phyloP scores from a whole-genome alignment of 352 stramenopile species.

The Phytophthora pisi region DNA sequence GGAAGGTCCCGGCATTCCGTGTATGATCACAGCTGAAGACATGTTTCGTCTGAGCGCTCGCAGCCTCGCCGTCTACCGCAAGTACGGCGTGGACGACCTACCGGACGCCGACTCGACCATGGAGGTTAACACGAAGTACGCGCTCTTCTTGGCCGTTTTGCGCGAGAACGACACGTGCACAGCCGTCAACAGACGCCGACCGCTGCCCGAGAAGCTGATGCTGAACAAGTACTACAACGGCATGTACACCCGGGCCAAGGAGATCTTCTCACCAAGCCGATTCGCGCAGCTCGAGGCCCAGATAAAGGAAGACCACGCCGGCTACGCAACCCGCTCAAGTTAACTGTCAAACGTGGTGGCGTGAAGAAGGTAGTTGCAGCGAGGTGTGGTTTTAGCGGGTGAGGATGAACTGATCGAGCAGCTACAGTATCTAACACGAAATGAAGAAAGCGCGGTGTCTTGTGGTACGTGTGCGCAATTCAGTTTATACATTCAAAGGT shows the following conservation, averaged over 20 bases:
- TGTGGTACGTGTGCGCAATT: constrained; percentile 8
- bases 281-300: constrained; percentile 25
- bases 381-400: not conserved
- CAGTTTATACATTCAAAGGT: constrained; percentile 1
- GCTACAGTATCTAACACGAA: not conserved
- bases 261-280: constrained; percentile 20
- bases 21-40: constrained; percentile 1
- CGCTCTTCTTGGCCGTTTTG: constrained; percentile 25
- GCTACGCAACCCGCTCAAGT: not conserved
- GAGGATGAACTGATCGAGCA: not conserved
- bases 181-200: constrained; percentile 9
- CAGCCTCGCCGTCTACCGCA: constrained; percentile 12
- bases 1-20: constrained; percentile 1
- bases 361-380: too few species aligned
- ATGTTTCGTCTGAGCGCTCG: constrained; percentile 9
- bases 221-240: constrained; percentile 40
- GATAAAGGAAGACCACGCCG: constrained; percentile 8
- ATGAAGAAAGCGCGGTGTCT: not conserved
- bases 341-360: too few species aligned
- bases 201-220: constrained; percentile 33
- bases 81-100: constrained; percentile 15
- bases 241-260: constrained; percentile 23
- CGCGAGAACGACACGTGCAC: constrained; percentile 23
- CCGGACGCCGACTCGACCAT: constrained; percentile 9
- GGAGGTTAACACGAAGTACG: constrained; percentile 18